phyloP scores from a whole-genome alignment of 805 yeast species.

The Wickerhamiella qilinensis region DNA sequence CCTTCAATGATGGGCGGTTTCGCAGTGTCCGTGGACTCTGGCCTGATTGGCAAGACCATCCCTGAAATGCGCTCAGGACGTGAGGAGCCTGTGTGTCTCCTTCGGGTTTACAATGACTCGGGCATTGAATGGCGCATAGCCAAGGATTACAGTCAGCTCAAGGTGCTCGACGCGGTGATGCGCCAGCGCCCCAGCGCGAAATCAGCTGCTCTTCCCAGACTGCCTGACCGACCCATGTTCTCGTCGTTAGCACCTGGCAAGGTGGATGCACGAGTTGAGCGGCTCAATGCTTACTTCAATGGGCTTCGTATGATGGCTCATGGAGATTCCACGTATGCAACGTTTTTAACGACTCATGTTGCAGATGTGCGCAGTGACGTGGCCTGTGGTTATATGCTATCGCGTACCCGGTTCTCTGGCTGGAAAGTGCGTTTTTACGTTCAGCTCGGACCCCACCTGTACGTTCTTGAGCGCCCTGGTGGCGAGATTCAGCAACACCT shows the following conservation, averaged over 20 bases:
- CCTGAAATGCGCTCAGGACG: slow-evolving; percentile 2
- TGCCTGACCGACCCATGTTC: slow-evolving; percentile 53
- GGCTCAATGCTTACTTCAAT: slow-evolving; percentile 34
- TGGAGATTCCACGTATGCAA: not conserved
- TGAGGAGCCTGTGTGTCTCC: slow-evolving; percentile 44
- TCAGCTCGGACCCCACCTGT: slow-evolving; percentile 4
- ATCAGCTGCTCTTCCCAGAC: slow-evolving; percentile 30
- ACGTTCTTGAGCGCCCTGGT: slow-evolving; percentile 3
- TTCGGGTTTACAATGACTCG: slow-evolving; percentile 46
- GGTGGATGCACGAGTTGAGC: slow-evolving; percentile 42
- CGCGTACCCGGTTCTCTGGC: slow-evolving; percentile 3
- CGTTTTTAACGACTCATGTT: slow-evolving; percentile 2
- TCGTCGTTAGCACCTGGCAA: slow-evolving; percentile 42
- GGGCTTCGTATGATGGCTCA: not conserved
- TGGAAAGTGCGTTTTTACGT: slow-evolving; percentile 4
- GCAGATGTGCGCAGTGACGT: not conserved
- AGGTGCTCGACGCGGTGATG: slow-evolving; percentile 42
- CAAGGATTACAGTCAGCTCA: slow-evolving; percentile 45
- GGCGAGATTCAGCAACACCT: slow-evolving; percentile 1
- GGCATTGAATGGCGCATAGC: slow-evolving; percentile 63
- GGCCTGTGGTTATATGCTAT: slow-evolving; percentile 2
- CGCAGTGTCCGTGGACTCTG: not conserved
- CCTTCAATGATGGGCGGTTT: not conserved
- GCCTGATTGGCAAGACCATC: slow-evolving; percentile 1
- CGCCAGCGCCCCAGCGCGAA: slow-evolving; percentile 31